Conservation (phyloP, 164 flowering plant species). For the Platanus orientalis region DNA sequence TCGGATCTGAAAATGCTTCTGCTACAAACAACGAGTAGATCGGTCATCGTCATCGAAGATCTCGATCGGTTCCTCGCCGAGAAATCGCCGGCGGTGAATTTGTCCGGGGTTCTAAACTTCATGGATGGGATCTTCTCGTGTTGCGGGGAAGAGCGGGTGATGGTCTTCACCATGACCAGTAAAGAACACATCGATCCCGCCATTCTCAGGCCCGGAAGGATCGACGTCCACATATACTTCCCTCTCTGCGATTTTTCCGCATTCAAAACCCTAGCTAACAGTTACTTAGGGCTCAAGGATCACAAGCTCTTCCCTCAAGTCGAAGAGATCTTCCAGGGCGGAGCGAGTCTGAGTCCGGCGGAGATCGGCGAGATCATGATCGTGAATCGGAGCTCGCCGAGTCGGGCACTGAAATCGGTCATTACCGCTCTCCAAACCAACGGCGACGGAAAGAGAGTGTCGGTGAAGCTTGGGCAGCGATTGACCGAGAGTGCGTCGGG, state of each 20-base stretch:
- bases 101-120: constrained; percentile 58
- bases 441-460: constrained; percentile 20
- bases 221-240: constrained; percentile 76
- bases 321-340: constrained; percentile 63
- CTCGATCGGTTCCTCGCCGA: constrained; percentile 48
- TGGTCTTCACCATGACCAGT: constrained; percentile 72
- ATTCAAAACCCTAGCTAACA: constrained; percentile 60
- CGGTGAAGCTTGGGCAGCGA: constrained; percentile 15
- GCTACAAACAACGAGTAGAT: constrained; percentile 46
- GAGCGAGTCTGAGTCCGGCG: constrained; percentile 60
- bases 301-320: constrained; percentile 82
- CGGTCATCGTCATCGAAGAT: constrained; percentile 67
- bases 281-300: constrained; percentile 76
- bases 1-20: constrained; percentile 58
- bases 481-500: constrained; percentile 22
- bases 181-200: constrained; percentile 52
- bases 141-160: constrained; percentile 71
- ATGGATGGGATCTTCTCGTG: constrained; percentile 80
- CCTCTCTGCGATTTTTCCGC: constrained; percentile 67
- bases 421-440: constrained; percentile 53
- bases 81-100: constrained; percentile 35
- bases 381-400: constrained; percentile 67
- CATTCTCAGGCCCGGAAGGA: constrained; percentile 70
- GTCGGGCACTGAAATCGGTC: constrained; percentile 70
- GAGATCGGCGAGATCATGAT: constrained; percentile 85